phyloP scores from a whole-genome alignment of 257 asterid genomes.

The Penstemon barbatus region DNA sequence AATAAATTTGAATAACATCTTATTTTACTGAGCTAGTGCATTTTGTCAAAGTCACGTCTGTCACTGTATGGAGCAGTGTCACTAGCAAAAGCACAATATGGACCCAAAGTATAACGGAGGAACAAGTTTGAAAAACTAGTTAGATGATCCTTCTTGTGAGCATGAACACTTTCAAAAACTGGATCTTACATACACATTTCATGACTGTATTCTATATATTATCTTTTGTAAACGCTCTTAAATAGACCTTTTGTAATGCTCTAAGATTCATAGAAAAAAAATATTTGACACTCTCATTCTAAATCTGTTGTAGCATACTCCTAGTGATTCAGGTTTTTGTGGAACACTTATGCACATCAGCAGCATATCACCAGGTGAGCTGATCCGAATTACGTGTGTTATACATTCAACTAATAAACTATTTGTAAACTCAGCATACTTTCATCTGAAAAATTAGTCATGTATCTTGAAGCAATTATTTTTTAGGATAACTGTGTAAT shows the following conservation, averaged over 20 bases:
- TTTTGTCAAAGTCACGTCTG: constrained; percentile 14
- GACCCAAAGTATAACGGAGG: not conserved
- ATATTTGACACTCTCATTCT: not conserved
- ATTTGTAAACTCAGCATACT: too few relatives aligned
- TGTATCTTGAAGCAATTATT: not conserved
- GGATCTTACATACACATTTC: not conserved
- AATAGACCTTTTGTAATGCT: not conserved
- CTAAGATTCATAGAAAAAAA: not conserved
- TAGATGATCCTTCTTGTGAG: not conserved
- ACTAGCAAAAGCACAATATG: constrained; percentile 1
- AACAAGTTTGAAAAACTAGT: not conserved
- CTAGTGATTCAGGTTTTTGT: not conserved
- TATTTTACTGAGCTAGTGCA: not conserved
- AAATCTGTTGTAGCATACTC: not conserved
- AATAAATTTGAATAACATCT: not conserved
- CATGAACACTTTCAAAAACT: not conserved
- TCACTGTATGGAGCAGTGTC: not conserved
- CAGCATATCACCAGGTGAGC: not conserved
- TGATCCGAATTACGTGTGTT: not conserved
- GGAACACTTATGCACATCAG: too few relatives aligned
- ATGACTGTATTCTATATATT: not conserved
- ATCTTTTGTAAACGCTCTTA: constrained; percentile 2
- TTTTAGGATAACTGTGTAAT: too few relatives aligned
- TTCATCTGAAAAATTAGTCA: not conserved
- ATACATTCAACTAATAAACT: not conserved